These are phyloP conservation scores for Erodium moschatum DNA, from an alignment of 441 rosid species.

Conservation along the genomic window DNA sequence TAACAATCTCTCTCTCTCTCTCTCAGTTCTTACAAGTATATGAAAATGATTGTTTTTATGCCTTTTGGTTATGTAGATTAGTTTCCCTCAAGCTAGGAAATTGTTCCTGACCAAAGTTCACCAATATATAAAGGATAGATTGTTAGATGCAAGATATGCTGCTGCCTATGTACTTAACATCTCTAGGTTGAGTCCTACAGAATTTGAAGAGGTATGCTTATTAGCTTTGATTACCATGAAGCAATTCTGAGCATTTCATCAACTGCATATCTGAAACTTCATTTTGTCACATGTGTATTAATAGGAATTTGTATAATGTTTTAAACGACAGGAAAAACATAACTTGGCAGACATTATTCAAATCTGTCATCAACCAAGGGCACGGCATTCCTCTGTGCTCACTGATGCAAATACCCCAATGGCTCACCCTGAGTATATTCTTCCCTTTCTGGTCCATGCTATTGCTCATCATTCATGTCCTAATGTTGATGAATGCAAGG, in stretches of 20 bases:
- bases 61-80: constrained; percentile 38
- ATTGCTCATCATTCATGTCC: constrained; percentile 95
- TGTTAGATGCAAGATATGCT: constrained; percentile 82
- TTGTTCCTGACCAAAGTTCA: constrained; percentile 73
- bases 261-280: constrained; percentile 14
- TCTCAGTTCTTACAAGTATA: background rate
- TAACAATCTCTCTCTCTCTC: constrained; percentile 7
- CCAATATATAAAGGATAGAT: constrained; percentile 83
- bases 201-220: constrained; percentile 65
- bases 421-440: constrained; percentile 59
- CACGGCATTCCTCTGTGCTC: constrained; percentile 59
- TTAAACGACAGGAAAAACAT: constrained; percentile 74
- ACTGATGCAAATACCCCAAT: constrained; percentile 51
- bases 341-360: constrained; percentile 80
- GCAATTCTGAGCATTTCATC: constrained; percentile 11
- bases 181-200: constrained; percentile 40
- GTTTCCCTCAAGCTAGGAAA: constrained; percentile 73
- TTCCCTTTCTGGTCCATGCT: constrained; percentile 68
- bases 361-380: constrained; percentile 75
- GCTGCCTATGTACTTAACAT: constrained; percentile 64
- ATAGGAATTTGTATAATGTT: constrained; percentile 9
- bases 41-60: constrained; percentile 13
- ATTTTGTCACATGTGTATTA: constrained; percentile 13
- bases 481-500: constrained; percentile 68
- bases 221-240: constrained; percentile 22